Base-by-base conservation (phyloP, 495 filamentous ascomycete genomes). In the Diplogelasinospora grovesii region DNA sequence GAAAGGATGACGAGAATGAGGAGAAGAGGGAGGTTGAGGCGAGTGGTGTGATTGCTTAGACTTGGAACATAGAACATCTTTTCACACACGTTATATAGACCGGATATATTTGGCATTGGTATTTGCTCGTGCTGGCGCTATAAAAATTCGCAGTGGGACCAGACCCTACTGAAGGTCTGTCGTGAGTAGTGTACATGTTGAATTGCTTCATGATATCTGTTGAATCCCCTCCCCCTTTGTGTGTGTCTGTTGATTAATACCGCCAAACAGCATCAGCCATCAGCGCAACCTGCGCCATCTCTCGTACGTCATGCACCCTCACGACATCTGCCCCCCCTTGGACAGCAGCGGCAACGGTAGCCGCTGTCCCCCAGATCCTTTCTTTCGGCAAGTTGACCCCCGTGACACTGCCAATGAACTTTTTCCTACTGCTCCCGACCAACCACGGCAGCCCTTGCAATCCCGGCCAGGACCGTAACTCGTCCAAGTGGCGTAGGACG, bases 311-410 rank as follows among this genome's bases (percentile, higher is more conserved):
- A 73, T 98, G 92, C 19, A 98, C 92, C 43, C 92, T 70, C 15
- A 98, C 85, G 39, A 98, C 79, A 73, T 97, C 92, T 11, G 89
- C 92, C 3, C 92, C 92, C n/a, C 87, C 88, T 40, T 82, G 77
- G 26, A 98, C 78, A 52, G 87, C 86, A 13, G 87, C 84, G 8
- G 86, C 79, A 2, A 97, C 86, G 2, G 89, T 85, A 9, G 84
- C 88, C 8, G 88, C 90, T 0, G 90, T 96, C 3, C 92, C 92
- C 80, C 81, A 94, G 19, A 71, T 69, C 34, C 89, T 73, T 53
- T 84, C 73, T 48, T 57, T 58, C 0, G 73, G 66, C 35, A 57
- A 61, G 15, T 59, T 43, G 8, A 89, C 87, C 0, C 86, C 87
- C 2, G 87, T 94, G 22, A 95, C 71, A 44, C 66, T 70, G 0